A percentile compares a stretch with the other conserved stretches of the same genome.
Conservation (phyloP, 75 land plant genomes). For the Isoetes taiwanensis region DNA sequence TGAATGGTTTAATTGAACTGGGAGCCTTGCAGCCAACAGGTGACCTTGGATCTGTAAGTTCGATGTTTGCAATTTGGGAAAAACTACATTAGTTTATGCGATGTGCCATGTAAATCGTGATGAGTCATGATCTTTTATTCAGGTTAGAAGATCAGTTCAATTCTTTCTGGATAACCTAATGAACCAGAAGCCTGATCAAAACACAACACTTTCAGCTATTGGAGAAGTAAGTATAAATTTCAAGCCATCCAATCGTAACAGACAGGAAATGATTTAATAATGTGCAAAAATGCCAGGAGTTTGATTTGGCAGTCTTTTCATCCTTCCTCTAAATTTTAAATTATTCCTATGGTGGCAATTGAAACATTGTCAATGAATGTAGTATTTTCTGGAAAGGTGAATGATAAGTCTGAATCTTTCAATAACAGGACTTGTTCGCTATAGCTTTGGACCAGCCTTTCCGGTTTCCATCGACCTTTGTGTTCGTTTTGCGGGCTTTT, state of each 20-base stretch:
- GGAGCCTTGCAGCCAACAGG: constrained; percentile 90
- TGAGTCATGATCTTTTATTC: not conserved
- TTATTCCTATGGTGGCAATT: not conserved
- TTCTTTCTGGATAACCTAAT: constrained; percentile 80
- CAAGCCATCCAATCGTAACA: not conserved
- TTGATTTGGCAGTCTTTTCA: not conserved
- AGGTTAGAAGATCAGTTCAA: constrained; percentile 91
- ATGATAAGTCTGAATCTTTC: not conserved
- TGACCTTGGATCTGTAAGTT: constrained; percentile 79
- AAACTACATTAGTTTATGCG: not conserved
- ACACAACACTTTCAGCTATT: constrained; percentile 77
- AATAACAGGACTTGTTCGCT: constrained; percentile 82
- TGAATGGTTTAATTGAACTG: constrained; percentile 59
- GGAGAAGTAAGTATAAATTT: constrained; percentile 62
- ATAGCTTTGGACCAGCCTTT: constrained; percentile 93
- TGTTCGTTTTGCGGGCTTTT: constrained; percentile 88
- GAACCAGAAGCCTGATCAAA: constrained; percentile 78
- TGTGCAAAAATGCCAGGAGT: not conserved
- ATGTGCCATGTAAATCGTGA: not conserved
- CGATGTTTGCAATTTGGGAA: not conserved
- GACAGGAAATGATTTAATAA: not conserved
- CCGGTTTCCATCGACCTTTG: constrained; percentile 89
- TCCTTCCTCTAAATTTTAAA: constrained; percentile 2
- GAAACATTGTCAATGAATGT: not conserved
- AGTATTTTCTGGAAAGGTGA: not conserved